Percentiles rank a stretch among this genome's conserved stretches.
Evolutionary conservation across 2,329 filamentous ascomycete genomes (phyloP).

Genomic region (Aureobasidium sp.): DNA sequence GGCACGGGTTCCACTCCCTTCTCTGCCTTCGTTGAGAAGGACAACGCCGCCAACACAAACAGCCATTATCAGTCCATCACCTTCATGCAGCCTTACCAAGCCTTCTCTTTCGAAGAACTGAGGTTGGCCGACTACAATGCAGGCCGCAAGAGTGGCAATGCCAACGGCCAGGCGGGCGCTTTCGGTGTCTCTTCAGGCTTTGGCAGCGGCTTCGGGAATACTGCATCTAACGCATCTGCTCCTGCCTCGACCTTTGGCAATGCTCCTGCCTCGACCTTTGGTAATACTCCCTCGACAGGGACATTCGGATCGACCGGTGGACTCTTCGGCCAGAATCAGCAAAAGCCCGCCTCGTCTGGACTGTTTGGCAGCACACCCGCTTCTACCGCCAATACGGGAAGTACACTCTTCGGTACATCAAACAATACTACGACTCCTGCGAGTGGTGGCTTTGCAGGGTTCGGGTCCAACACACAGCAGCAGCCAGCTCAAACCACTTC

Average conservation of each 20-base stretch:
- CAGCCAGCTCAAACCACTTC: background rate
- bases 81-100: slow-evolving; percentile 74
- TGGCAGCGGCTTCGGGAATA: slow-evolving; percentile 36
- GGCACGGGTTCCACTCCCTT: slow-evolving; percentile 65
- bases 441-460: background rate
- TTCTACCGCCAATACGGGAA: slow-evolving; percentile 20
- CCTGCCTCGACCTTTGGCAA: slow-evolving; percentile 39
- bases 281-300: slow-evolving; percentile 26
- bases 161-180: slow-evolving; percentile 69
- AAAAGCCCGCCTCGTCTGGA: slow-evolving; percentile 21
- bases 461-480: background rate
- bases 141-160: slow-evolving; percentile 76
- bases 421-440: slow-evolving; percentile 19
- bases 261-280: slow-evolving; percentile 27
- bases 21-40: slow-evolving; percentile 65
- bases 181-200: slow-evolving; percentile 65
- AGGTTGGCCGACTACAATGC: slow-evolving; percentile 77
- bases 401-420: slow-evolving; percentile 28
- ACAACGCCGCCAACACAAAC: slow-evolving; percentile 52
- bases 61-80: slow-evolving; percentile 71
- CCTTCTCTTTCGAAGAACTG: slow-evolving; percentile 73
- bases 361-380: slow-evolving; percentile 24
- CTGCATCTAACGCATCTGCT: slow-evolving; percentile 30
- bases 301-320: slow-evolving; percentile 18
- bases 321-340: slow-evolving; percentile 21